Evolutionary conservation across 192 early-diverging fungal genomes (phyloP).

Genomic region (Linnemannia elongata): DNA sequence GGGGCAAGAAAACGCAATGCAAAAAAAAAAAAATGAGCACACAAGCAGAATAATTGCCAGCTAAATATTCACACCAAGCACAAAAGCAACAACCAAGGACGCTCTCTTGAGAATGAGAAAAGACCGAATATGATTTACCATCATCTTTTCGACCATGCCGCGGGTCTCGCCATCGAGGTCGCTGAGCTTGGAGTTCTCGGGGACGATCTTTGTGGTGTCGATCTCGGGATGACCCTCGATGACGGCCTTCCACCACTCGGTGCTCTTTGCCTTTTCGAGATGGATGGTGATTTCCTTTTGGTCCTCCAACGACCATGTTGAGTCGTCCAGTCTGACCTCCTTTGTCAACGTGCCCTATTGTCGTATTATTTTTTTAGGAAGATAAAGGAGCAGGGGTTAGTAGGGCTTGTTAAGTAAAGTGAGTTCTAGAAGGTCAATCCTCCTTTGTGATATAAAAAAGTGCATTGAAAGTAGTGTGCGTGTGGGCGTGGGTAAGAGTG

Average conservation of each 20-base stretch:
- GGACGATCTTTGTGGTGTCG: slow-evolving; percentile 89
- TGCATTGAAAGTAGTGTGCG: not conserved
- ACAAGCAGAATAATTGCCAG: not conserved
- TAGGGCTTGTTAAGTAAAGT: not conserved
- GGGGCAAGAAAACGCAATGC: not conserved
- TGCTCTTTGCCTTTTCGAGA: slow-evolving; percentile 85
- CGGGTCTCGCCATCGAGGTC: slow-evolving; percentile 93
- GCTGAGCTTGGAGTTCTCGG: slow-evolving; percentile 88
- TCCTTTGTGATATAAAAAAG: too few species aligned
- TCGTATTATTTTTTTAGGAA: not conserved
- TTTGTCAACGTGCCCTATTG: slow-evolving; percentile 78
- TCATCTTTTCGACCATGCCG: slow-evolving; percentile 96
- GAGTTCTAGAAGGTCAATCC: too few species aligned
- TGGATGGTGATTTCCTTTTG: slow-evolving; percentile 82
- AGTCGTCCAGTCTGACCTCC: slow-evolving; percentile 80
- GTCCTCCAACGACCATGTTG: slow-evolving; percentile 85
- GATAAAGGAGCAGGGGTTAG: not conserved
- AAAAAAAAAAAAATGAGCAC: not conserved
- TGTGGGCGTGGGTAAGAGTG: not conserved
- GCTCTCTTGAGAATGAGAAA: not conserved
- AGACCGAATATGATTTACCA: slow-evolving; percentile 65
- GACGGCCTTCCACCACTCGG: slow-evolving; percentile 94
- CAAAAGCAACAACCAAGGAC: not conserved
- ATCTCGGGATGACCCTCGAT: slow-evolving; percentile 84
- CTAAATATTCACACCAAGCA: not conserved